Evolutionary conservation across 2,329 filamentous ascomycete genomes (phyloP).

Genomic region (Kalmusia sp.): DNA sequence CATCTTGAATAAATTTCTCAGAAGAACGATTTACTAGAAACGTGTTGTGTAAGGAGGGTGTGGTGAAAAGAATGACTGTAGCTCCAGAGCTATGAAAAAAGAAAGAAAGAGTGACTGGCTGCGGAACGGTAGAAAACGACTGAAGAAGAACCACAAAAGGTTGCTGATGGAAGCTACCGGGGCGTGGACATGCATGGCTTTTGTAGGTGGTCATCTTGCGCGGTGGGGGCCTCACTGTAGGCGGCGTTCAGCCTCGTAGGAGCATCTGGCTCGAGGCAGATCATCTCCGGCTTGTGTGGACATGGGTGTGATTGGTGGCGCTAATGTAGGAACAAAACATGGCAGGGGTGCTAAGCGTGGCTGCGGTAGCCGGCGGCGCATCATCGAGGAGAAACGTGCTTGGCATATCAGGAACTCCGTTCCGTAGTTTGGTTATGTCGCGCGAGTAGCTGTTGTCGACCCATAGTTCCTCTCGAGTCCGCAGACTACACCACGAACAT

Average conservation of each 20-base stretch:
- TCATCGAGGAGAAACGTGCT: neutral
- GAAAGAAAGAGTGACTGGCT: constrained; percentile 4
- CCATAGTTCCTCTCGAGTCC: neutral
- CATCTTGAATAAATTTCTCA: neutral
- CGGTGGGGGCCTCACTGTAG: neutral
- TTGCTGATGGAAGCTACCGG: neutral
- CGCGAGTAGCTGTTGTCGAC: neutral
- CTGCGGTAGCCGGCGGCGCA: neutral
- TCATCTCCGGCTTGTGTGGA: constrained; percentile 5
- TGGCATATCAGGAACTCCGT: neutral
- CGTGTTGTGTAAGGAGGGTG: neutral
- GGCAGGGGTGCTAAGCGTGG: neutral
- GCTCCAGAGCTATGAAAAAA: constrained; percentile 6
- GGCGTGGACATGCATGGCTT: constrained; percentile 2
- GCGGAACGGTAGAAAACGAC: neutral
- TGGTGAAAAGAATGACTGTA: neutral
- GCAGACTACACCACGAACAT: neutral
- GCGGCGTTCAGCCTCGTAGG: constrained; percentile 7
- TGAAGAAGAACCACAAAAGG: neutral
- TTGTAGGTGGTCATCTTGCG: neutral
- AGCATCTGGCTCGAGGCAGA: neutral
- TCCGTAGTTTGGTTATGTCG: neutral
- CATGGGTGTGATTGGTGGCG: neutral
- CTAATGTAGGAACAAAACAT: constrained; percentile 7
- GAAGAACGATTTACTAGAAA: neutral